phyloP scores from a whole-genome alignment of 2,329 filamentous ascomycete species.

The Trichoderma cornu-damae region DNA sequence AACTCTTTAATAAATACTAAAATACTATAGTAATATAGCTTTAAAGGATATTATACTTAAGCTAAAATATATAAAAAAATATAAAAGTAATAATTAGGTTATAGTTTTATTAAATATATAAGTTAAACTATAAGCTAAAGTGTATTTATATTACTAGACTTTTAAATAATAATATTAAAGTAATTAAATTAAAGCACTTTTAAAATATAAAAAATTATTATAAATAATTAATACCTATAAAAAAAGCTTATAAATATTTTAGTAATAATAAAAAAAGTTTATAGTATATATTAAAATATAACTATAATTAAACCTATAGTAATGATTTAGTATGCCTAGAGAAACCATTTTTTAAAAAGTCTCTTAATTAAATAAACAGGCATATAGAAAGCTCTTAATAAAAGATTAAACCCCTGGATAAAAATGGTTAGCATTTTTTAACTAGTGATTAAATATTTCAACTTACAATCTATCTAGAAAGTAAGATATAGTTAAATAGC shows the following conservation, averaged over 20 bases:
- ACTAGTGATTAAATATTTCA: background rate
- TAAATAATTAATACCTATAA: constrained; percentile 5
- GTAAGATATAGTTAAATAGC: background rate
- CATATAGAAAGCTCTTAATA: constrained; percentile 1
- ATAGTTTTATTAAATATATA: background rate
- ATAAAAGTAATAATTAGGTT: constrained; percentile 12
- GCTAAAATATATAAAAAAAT: constrained; percentile 11
- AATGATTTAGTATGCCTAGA: constrained; percentile 1
- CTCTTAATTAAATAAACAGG: background rate
- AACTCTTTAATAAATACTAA: background rate
- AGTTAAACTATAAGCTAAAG: constrained; percentile 5
- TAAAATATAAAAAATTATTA: background rate
- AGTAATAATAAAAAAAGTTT: background rate
- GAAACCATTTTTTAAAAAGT: constrained; percentile 7
- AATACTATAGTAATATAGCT: constrained; percentile 11
- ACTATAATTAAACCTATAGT: background rate
- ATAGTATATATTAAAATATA: constrained; percentile 3
- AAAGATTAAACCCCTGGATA: background rate
- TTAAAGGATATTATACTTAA: constrained; percentile 10
- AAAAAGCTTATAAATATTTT: constrained; percentile 7
- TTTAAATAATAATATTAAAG: background rate
- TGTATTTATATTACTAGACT: background rate
- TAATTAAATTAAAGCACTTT: background rate
- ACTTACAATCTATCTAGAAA: background rate
- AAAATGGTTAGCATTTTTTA: background rate